A percentile compares a stretch with the other conserved stretches of the same genome.
Conservation (phyloP, 2,329 filamentous ascomycete genomes). For the Penicillium hordei region DNA sequence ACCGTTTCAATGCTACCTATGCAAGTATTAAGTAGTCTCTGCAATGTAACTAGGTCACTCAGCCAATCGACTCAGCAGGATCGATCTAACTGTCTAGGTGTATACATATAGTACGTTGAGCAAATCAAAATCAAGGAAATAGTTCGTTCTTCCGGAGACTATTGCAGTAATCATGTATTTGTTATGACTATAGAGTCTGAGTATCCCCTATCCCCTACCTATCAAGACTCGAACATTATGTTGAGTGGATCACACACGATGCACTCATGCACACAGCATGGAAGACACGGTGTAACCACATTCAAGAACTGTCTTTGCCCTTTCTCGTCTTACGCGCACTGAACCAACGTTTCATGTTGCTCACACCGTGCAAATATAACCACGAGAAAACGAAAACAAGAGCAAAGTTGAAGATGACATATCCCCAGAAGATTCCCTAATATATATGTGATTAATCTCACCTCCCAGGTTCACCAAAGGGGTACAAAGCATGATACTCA, state of each 20-base stretch:
- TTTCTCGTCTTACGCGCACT: constrained; percentile 32
- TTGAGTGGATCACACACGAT: neutral
- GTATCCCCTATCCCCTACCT: neutral
- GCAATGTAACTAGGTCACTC: neutral
- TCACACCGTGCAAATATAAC: constrained; percentile 51
- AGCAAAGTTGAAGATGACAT: constrained; percentile 63
- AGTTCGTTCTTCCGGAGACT: neutral
- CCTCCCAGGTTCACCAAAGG: neutral
- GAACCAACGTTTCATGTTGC: constrained; percentile 33
- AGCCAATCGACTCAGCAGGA: neutral
- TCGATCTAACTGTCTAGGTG: neutral
- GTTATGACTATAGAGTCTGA: neutral
- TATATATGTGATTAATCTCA: neutral
- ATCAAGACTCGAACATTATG: neutral
- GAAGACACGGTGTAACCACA: neutral
- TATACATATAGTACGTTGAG: neutral
- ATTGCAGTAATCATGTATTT: neutral
- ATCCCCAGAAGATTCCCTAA: constrained; percentile 62
- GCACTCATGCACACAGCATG: neutral
- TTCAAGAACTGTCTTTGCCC: neutral
- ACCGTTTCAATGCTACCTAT: constrained; percentile 1
- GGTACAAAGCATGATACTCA: constrained; percentile 28
- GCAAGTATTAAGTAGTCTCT: neutral
- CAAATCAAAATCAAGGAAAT: neutral
- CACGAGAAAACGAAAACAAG: constrained; percentile 55